Evolutionary conservation across 805 yeast species (phyloP), one percentile per base, ranked within the genome.

Genomic region (Barnettozyma wickerhamii): DNA sequence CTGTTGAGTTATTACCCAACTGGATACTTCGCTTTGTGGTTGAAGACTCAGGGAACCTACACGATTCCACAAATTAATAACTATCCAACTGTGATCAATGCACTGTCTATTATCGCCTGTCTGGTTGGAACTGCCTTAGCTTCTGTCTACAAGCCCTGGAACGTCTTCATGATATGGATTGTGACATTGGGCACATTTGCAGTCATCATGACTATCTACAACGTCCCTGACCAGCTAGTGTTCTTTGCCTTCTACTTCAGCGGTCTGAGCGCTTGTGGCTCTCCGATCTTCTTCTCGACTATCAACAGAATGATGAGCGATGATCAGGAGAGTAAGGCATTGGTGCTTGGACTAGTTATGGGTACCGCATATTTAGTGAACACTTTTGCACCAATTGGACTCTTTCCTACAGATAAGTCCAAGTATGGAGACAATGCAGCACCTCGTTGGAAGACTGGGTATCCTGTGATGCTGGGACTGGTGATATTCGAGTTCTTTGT

Each of bases 201-300:
- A 41, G 62, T 71, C 12, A 62, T 77, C 33, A 60, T 78, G 42
- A 77, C 81, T 3, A 72, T 68, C 9, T 77, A 82, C 81, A 35
- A 71, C 35, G 75, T 77, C 12, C 66, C 74, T 3, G 74, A 72
- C 47, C 48, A 66, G 4, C 76, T 77, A 6, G 75, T 74, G 48
- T 77, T 81, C 77, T 77, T 74, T 59, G 82, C 78, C 1, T 77
- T 68, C 59, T 67, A 75, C 50, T 55, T 75, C 35, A 77, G 73
- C 45, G 76, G 73, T 54, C 67, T 72, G 40, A 78, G 78, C 6
- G 71, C 77, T 74, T 75, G 81, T 10, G 72, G 71, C 71, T 77
- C 82, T 1, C 76, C 81, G 0, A 76, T 73, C 1, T 55, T 75
- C 10, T 78, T 75, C 52, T 67, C 77, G 14, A 76, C 79, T 76